Conservation (phyloP, 2,329 filamentous ascomycete genomes). For the Penicillium occitanis region DNA sequence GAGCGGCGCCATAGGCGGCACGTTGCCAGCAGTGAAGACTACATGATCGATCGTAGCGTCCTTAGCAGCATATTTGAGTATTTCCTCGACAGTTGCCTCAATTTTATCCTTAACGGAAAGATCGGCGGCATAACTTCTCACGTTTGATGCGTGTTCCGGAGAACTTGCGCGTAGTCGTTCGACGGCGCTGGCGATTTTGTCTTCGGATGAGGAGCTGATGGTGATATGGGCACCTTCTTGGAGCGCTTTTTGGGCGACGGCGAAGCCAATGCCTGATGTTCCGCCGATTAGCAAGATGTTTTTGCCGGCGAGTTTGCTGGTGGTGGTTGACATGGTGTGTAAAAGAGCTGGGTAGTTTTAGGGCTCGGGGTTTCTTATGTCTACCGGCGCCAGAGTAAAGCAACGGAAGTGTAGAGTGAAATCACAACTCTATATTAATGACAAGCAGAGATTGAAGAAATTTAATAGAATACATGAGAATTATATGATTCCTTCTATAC, state of each 20-base stretch:
- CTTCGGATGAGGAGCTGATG: slow-evolving; percentile 49
- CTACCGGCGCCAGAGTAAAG: not conserved
- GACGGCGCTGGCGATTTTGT: slow-evolving; percentile 42
- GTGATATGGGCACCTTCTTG: slow-evolving; percentile 52
- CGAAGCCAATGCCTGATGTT: slow-evolving; percentile 54
- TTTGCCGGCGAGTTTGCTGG: slow-evolving; percentile 45
- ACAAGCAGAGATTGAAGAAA: no score
- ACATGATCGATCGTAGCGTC: slow-evolving; percentile 53
- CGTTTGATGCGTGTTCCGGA: slow-evolving; percentile 33
- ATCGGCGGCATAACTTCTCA: slow-evolving; percentile 51
- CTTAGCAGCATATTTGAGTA: slow-evolving; percentile 12
- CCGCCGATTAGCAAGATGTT: slow-evolving; percentile 55
- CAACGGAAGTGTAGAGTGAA: not conserved
- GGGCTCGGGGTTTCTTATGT: not conserved
- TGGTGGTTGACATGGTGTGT: not conserved
- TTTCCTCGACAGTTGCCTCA: slow-evolving; percentile 6
- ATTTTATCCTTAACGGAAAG: slow-evolving; percentile 45
- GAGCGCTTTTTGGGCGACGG: slow-evolving; percentile 52
- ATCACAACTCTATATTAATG: not conserved
- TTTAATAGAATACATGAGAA: not conserved
- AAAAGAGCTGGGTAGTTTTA: not conserved
- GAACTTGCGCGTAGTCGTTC: slow-evolving; percentile 44
- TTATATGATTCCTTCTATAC: not conserved
- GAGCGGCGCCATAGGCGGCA: slow-evolving; percentile 38
- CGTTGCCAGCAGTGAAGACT: slow-evolving; percentile 57